Evolutionary conservation across 1,284 basidiomycete genomes (phyloP).

Genomic region (Anthracocystis panici-leucophaei): DNA sequence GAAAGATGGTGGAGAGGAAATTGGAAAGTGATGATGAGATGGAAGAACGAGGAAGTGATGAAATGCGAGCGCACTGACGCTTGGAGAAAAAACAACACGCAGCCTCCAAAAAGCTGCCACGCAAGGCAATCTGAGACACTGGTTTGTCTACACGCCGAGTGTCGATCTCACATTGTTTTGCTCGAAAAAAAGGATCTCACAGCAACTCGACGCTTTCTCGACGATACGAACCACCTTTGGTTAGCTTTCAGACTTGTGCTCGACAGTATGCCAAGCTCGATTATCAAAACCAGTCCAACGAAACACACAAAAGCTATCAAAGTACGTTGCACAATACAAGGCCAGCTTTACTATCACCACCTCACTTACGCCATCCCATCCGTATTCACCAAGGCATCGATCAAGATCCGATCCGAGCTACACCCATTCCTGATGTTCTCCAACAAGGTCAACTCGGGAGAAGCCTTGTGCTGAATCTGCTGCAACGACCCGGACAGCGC

Average conservation of each 20-base stretch:
- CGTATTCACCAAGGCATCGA: constrained; percentile 38
- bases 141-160: not conserved
- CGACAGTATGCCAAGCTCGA: too few species aligned
- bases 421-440: constrained; percentile 34
- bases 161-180: constrained; percentile 1
- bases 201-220: not conserved
- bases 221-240: not conserved
- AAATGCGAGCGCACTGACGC: not conserved
- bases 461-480: constrained; percentile 16
- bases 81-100: not conserved
- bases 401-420: constrained; percentile 23
- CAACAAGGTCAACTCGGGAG: constrained; percentile 16
- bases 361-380: constrained; percentile 17
- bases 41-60: not conserved
- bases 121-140: not conserved
- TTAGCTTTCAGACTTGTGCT: too few species aligned
- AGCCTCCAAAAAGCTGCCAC: not conserved
- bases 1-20: not conserved
- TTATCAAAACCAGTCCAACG: not conserved
- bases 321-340: constrained; percentile 2
- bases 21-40: not conserved
- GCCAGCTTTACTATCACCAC: not conserved
- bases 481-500: constrained; percentile 35
- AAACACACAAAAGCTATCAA: not conserved
- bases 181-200: not conserved